Evolutionary conservation across 2,329 filamentous ascomycete species (phyloP), one percentile per base, ranked within the genome.

Genomic region (Didymella sp.): DNA sequence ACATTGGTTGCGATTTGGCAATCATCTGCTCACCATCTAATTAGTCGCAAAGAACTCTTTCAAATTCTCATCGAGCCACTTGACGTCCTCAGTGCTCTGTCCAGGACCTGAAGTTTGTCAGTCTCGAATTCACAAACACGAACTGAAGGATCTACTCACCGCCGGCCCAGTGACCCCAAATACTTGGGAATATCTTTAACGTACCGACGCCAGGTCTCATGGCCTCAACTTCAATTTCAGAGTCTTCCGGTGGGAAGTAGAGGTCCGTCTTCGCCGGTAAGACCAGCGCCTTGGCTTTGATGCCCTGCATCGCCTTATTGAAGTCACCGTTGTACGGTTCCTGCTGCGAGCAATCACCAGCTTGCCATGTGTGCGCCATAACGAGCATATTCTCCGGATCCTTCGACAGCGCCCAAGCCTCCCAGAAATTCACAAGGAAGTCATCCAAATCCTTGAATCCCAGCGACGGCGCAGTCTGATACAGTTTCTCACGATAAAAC

Each of bases 221-320:
- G 57, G 81, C 84, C 44, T 72, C 72, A 22, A 93, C 87, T 68
- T 95, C 91, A 53, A 88, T 87, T 66, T 89, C 85, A 0, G 89
- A 92, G 63, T 93, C 91, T 66, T 93, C 90, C 0, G 89, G 89
- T 80, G 90, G 89, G 63, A 95, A 94, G 70, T 94, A 94, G 4
- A 94, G 79, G 70, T 94, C 91, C 0, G 89, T 92, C 70, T 89
- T 86, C 21, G 81, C 77, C 0, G 91, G 90, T 13, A 93, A 73
- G 3, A 94, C 87, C 38, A 94, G 76, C 0, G 85, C 87, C 66
- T 87, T 90, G 1, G 89, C 87, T 71, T 88, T 89, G 73, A 94
- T 92, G 2, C 80, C 82, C 43, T 81, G 79, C 84, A 94, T 76
- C 4, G 76, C 76, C 50, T 82, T 81, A 56, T 83, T 81, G 61